Evolutionary conservation across 208 protist genomes (phyloP), one percentile per base, ranked within the genome.

Genomic region (Trypanosomatidae sp.): DNA sequence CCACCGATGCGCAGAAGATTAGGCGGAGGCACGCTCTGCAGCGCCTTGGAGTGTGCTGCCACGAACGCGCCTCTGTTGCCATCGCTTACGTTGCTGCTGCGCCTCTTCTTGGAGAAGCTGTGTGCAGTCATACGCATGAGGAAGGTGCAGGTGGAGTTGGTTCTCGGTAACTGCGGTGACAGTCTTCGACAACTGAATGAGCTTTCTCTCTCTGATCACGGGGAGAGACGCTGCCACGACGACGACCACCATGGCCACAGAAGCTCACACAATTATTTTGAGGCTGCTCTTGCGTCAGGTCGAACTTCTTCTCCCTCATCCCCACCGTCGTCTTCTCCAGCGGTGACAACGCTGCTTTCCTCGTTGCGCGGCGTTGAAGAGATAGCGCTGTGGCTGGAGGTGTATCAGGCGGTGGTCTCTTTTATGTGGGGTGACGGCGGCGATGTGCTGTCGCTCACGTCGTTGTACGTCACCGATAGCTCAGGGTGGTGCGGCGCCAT

Each of bases 161-260:
- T 78, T 7, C 66, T 78, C 19, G 73, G 67, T 36, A 62, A 73
- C 50, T 73, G 67, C 73, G 39, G 52, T 19, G 36, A 56, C 25
- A 60, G 58, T 6, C 69, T 73, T 28, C 9, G 13, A 50, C 46
- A 56, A 28, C 56, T 78, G 8, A 62, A 43, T 62, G 59, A 6
- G 49, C 19, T 69, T 12, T 25, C 13, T 25, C 12, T 12, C 62
- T 15, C 17, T 25, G 36, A 47, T 22, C 7, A 25, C 9, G 12
- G 58, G 33, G 19, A 62, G 58, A 43, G 30, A 15, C 15, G 33
- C 13, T 33, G 58, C 30, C 33, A 58, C 22, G 53, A 49, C 46
- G 46, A 17, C 15, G 13, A 17, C 46, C 46, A 17, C 15, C 46
- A 49, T 17, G 15, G 46, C 15, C 46, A 49, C 46, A 49, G 46